Evolutionary conservation across 2,329 filamentous ascomycete species (phyloP).

Genomic region (Periconia macrospinosa): DNA sequence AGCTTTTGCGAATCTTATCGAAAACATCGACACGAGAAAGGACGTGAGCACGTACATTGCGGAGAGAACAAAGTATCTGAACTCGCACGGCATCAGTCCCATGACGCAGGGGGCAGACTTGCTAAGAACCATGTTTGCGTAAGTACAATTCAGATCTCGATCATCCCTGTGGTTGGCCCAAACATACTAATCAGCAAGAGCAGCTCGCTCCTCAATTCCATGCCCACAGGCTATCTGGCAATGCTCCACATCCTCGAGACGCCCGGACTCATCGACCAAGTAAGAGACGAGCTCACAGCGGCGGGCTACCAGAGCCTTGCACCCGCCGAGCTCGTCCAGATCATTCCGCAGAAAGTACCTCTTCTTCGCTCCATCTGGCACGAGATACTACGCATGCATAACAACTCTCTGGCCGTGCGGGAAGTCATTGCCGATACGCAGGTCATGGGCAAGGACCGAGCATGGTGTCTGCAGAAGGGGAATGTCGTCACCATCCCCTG

Average conservation of each 20-base stretch:
- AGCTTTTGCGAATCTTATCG: conserved; percentile 7
- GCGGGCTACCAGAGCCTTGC: conserved; percentile 4
- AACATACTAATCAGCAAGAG: too few species aligned
- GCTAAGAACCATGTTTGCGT: too few species aligned
- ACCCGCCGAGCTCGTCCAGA: conserved; percentile 4
- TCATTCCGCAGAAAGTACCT: conserved; percentile 4
- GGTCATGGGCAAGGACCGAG: conserved; percentile 4
- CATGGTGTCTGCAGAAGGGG: conserved; percentile 6
- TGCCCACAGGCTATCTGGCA: conserved; percentile 3
- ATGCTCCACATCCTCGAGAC: conserved; percentile 5
- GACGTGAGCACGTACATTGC: too few species aligned
- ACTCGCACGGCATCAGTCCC: too few species aligned
- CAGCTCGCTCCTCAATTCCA: too few species aligned
- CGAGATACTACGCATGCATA: conserved; percentile 7
- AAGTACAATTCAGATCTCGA: too few species aligned
- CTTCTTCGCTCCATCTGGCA: conserved; percentile 7
- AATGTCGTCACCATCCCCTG: conserved; percentile 6
- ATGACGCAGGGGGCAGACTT: too few species aligned
- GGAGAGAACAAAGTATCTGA: too few species aligned
- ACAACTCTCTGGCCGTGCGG: conserved; percentile 4
- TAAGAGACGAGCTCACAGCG: conserved; percentile 6
- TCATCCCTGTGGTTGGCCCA: too few species aligned
- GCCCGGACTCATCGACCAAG: conserved; percentile 1
- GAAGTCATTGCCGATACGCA: conserved; percentile 7
- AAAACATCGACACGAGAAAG: conserved; percentile 7